phyloP scores from a whole-genome alignment of 768 basidiomycete species.

The Trametes punicea region DNA sequence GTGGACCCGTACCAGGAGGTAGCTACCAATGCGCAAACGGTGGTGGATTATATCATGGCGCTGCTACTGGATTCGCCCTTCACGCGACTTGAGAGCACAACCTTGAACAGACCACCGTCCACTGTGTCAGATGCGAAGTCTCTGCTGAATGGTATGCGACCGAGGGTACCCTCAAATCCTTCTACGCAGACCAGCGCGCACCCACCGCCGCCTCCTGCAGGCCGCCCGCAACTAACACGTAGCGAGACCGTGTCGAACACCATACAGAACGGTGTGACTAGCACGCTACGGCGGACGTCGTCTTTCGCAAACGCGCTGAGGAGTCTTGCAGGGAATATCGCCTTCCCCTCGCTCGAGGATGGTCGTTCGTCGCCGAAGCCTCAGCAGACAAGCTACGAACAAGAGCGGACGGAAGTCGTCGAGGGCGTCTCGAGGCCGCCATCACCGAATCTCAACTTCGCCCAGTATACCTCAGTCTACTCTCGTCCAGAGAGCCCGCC shows the following conservation, averaged over 20 bases:
- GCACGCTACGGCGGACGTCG: slow-evolving; percentile 72
- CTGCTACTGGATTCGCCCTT: slow-evolving; percentile 89
- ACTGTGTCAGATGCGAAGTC: slow-evolving; percentile 36
- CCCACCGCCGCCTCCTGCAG: slow-evolving; percentile 44
- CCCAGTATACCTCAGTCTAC: slow-evolving; percentile 77
- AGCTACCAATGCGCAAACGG: slow-evolving; percentile 83
- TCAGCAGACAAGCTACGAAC: slow-evolving; percentile 28
- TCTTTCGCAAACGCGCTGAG: slow-evolving; percentile 78
- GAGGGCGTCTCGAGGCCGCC: slow-evolving; percentile 61
- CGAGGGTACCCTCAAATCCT: slow-evolving; percentile 48
- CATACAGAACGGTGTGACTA: slow-evolving; percentile 58
- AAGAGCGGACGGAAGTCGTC: slow-evolving; percentile 29
- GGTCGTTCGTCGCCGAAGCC: slow-evolving; percentile 33
- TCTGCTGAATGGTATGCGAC: slow-evolving; percentile 32
- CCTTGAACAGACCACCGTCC: slow-evolving; percentile 52
- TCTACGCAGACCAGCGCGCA: slow-evolving; percentile 42
- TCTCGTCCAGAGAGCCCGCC: slow-evolving; percentile 42
- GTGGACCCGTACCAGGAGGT: slow-evolving; percentile 94
- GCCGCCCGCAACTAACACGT: slow-evolving; percentile 50
- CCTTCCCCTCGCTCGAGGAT: slow-evolving; percentile 67
- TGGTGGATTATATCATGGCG: slow-evolving; percentile 90
- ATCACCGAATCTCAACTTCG: slow-evolving; percentile 74
- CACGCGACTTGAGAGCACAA: slow-evolving; percentile 63
- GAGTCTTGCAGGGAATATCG: slow-evolving; percentile 63
- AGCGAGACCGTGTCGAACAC: slow-evolving; percentile 59